Evolutionary conservation across 2,329 filamentous ascomycete species (phyloP), one percentile per base, ranked within the genome.

Genomic region (Harringtonia aguacate): DNA sequence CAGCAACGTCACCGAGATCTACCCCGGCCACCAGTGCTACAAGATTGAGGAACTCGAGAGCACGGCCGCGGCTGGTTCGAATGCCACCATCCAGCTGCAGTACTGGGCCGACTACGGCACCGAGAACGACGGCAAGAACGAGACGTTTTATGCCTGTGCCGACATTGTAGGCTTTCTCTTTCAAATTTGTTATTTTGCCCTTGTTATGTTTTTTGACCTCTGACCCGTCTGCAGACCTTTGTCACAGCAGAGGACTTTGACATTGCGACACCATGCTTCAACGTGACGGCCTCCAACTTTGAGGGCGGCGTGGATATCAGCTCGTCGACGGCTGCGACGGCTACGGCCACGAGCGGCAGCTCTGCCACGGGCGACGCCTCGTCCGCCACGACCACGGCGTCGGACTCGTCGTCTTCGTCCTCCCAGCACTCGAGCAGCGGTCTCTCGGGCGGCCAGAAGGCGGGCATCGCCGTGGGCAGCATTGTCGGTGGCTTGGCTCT

Each of bases 81-180:
- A 62, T 27, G 61, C 60, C 14, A 64, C 61, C 28, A 61, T 64
- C 45, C 60, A 63, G 48, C 46, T 64, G 13, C 53, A 60, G 48
- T 64, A 64, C 50, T 61, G 58, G 56, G 58, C 60, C 4, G 36
- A 56, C 54, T 50, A 48, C 35, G 46, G 33, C 14, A 31, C 36
- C 36, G 49, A 50, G 43, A 49, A 49, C 45, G 48, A 49, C 30
- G 57, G 57, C 31, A 52, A 53, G 15, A 55, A 53, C 28, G 56
- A 64, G 49, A 58, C 60, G 0, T 64, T 63, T 49, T 65, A 57
- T 33, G 58, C 60, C 17, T 65, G 62, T 40, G 61, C 62, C 31
- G 62, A 65, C 46, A 54, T 65, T 36, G 61, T 47, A 39, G n/a
- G 46, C 10, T 27, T 27, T 27, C 7, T 10, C 24, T 27, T 18